Conservation (phyloP, 495 filamentous ascomycete genomes). For the Halenospora varia region DNA sequence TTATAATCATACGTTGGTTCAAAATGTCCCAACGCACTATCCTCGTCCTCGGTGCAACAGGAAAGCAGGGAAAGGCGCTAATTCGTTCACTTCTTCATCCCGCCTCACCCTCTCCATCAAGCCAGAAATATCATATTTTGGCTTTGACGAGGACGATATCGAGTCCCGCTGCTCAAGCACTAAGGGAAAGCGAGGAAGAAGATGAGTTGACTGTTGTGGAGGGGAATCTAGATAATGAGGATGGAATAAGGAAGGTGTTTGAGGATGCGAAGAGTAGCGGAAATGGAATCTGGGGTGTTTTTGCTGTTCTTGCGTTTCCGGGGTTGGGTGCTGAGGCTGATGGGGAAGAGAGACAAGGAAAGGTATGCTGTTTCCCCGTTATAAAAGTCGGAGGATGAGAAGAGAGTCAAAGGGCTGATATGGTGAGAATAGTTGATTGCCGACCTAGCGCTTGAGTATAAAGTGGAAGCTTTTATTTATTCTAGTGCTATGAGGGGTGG, state of each 20-base stretch:
- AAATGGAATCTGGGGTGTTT: constrained; percentile 33
- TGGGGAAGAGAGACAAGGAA: constrained; percentile 27
- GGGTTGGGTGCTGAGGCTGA: constrained; percentile 25
- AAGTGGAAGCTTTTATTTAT: constrained; percentile 27
- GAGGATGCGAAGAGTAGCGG: constrained; percentile 11
- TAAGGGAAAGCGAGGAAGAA: constrained; percentile 15
- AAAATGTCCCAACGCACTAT: constrained; percentile 21
- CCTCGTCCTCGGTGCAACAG: constrained; percentile 37
- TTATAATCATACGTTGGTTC: not conserved
- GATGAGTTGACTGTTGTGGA: constrained; percentile 28
- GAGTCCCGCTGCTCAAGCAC: constrained; percentile 16
- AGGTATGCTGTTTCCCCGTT: constrained; percentile 15
- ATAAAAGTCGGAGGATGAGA: no score
- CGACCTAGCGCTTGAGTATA: constrained; percentile 27
- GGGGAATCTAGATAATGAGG: constrained; percentile 29
- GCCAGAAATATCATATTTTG: constrained; percentile 24
- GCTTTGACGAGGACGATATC: constrained; percentile 32
- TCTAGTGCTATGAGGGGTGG: constrained; percentile 25
- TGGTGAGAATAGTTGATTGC: constrained; percentile 23
- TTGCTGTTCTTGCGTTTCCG: constrained; percentile 29
- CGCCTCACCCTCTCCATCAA: not conserved
- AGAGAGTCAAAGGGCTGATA: not conserved
- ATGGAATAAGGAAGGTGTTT: constrained; percentile 26
- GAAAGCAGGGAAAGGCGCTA: constrained; percentile 35
- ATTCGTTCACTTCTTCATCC: constrained; percentile 28